Evolutionary conservation across 176 grass and related monocot species (phyloP).

Genomic region (Puya raimondii): DNA sequence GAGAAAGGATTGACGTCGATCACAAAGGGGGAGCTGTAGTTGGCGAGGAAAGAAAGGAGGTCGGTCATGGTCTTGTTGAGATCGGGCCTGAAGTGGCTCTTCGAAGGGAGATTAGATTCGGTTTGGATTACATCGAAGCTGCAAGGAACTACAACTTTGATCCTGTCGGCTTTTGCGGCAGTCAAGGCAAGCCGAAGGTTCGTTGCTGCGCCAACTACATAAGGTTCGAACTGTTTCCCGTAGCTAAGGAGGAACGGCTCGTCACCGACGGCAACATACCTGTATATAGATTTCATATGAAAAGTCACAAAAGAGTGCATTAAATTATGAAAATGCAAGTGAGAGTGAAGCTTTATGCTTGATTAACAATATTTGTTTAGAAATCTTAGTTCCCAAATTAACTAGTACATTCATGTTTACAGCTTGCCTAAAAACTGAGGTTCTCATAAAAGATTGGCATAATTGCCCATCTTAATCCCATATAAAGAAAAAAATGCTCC

Average conservation of each 20-base stretch:
- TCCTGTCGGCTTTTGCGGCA: conserved; percentile 53
- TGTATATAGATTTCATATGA: conserved; percentile 28
- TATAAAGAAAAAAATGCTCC: no score
- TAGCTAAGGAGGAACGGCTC: conserved; percentile 68
- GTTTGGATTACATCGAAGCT: conserved; percentile 63
- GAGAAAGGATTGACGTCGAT: conserved; percentile 65
- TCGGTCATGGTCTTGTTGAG: conserved; percentile 79
- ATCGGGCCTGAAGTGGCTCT: conserved; percentile 72
- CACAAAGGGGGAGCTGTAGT: conserved; percentile 72
- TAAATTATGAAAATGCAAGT: background rate
- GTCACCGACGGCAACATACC: conserved; percentile 77
- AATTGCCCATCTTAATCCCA: no score
- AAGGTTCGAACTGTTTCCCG: conserved; percentile 48
- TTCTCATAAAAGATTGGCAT: no score
- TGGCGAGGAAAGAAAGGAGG: conserved; percentile 73
- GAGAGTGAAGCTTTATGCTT: no score
- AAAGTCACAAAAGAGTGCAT: conserved; percentile 5
- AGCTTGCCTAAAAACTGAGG: no score
- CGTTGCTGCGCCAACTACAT: conserved; percentile 53
- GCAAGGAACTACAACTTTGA: conserved; percentile 73
- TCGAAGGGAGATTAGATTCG: conserved; percentile 49
- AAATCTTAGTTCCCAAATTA: no score
- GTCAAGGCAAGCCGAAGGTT: conserved; percentile 68
- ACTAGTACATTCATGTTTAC: no score
- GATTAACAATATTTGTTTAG: no score